Percentiles rank a stretch among this genome's conserved stretches.
Conservation (phyloP, 768 basidiomycete genomes). For the Tephrocybe rancida region DNA sequence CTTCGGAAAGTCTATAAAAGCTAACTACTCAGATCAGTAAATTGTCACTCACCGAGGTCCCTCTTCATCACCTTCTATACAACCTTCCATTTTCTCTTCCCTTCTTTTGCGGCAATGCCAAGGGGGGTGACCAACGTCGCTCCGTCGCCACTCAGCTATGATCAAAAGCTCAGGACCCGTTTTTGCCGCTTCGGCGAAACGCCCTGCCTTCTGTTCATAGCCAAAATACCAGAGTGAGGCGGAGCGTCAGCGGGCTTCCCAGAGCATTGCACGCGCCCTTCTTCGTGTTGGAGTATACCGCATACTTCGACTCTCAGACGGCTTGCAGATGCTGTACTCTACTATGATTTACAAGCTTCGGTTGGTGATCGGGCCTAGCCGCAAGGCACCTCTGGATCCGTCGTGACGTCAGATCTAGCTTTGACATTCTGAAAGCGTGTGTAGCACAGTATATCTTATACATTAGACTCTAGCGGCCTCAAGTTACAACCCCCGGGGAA, state of each 20-base stretch:
- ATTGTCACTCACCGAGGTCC: neutral
- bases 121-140: conserved; percentile 21
- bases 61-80: neutral
- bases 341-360: no score
- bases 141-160: conserved; percentile 34
- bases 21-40: neutral
- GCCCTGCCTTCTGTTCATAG: conserved; percentile 56
- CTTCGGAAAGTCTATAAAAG: conserved; percentile 14
- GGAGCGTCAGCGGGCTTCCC: conserved; percentile 37
- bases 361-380: no score
- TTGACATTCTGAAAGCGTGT: no score
- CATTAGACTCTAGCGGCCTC: no score
- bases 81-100: neutral
- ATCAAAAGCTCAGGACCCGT: conserved; percentile 32
- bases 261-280: neutral
- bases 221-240: conserved; percentile 47
- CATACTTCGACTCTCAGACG: no score
- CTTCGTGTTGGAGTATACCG: no score
- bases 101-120: conserved; percentile 7
- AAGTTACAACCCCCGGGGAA: no score
- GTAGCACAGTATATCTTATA: no score
- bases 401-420: no score
- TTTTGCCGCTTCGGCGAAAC: conserved; percentile 35
- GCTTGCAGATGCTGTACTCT: no score
- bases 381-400: no score